These are phyloP conservation scores for Gastrolobium villosum DNA, from an alignment of 306 rosid species.

Conservation along the genomic window DNA sequence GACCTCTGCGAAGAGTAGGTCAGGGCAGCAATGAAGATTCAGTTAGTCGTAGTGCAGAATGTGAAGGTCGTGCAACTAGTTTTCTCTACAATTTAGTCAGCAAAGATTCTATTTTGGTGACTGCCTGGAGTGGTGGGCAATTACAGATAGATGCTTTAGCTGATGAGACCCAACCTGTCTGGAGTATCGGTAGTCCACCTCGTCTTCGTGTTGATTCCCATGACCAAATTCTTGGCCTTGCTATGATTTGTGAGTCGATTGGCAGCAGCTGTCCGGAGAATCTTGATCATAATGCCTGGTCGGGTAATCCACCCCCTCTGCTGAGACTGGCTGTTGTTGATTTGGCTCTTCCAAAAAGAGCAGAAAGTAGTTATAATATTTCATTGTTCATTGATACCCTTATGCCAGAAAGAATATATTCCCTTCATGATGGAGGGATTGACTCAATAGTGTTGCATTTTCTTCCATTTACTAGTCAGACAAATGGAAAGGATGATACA, in stretches of 20 bases:
- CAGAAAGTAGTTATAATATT: conserved; percentile 66
- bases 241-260: conserved; percentile 91
- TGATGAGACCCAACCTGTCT: conserved; percentile 95
- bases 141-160: conserved; percentile 94
- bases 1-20: conserved; percentile 82
- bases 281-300: conserved; percentile 81
- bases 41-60: conserved; percentile 73
- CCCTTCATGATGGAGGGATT: conserved; percentile 91
- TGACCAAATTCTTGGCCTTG: conserved; percentile 82
- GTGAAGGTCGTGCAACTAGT: conserved; percentile 87
- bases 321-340: conserved; percentile 92
- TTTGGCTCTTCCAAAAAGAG: conserved; percentile 80
- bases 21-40: conserved; percentile 67
- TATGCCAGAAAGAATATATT: conserved; percentile 83
- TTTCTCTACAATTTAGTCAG: conserved; percentile 80
- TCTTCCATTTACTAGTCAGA: conserved; percentile 94
- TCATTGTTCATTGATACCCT: conserved; percentile 80
- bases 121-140: conserved; percentile 98
- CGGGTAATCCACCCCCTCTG: conserved; percentile 84
- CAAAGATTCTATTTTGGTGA: conserved; percentile 87
- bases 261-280: conserved; percentile 54
- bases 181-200: conserved; percentile 82
- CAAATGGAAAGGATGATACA: conserved; percentile 73
- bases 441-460: conserved; percentile 95
- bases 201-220: conserved; percentile 79